Evolutionary conservation across 2,329 filamentous ascomycete species (phyloP).

Genomic region (Colletotrichum shisoi): DNA sequence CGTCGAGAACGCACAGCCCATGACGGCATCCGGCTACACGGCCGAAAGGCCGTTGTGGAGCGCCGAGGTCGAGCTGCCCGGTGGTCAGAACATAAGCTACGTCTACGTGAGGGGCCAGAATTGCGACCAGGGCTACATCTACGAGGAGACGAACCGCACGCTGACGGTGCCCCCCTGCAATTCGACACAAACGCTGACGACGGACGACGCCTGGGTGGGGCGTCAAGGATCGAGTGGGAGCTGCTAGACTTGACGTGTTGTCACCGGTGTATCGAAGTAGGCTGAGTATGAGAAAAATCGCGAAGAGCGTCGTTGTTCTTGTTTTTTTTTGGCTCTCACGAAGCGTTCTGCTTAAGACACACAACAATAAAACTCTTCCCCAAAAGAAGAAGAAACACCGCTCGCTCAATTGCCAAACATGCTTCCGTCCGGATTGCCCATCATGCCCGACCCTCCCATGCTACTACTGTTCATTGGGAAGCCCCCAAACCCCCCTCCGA

Average conservation of each 20-base stretch:
- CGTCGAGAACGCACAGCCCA: constrained; percentile 49
- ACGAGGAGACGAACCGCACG: constrained; percentile 55
- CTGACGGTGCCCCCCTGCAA: constrained; percentile 51
- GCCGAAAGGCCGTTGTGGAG: constrained; percentile 55
- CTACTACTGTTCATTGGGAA: constrained; percentile 36
- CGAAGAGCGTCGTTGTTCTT: neutral
- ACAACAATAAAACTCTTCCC: too few relatives aligned
- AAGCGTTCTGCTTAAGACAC: too few relatives aligned
- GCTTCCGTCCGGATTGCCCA: constrained; percentile 40
- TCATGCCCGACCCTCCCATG: constrained; percentile 40
- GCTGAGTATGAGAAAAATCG: neutral
- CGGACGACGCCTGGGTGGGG: constrained; percentile 53
- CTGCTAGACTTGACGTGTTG: constrained; percentile 23
- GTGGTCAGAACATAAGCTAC: constrained; percentile 55
- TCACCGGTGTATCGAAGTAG: neutral
- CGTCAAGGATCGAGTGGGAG: constrained; percentile 44
- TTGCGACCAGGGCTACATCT: constrained; percentile 53
- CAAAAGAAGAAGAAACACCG: neutral
- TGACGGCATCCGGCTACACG: constrained; percentile 55
- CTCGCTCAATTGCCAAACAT: constrained; percentile 33
- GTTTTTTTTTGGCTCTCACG: neutral
- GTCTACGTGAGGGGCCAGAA: constrained; percentile 57
- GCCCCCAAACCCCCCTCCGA: constrained; percentile 42
- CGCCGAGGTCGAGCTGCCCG: constrained; percentile 51
- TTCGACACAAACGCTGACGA: constrained; percentile 42